Evolutionary conservation across 177 flowering plant genomes (phyloP).

Genomic region (Tripterygium wilfordii): DNA sequence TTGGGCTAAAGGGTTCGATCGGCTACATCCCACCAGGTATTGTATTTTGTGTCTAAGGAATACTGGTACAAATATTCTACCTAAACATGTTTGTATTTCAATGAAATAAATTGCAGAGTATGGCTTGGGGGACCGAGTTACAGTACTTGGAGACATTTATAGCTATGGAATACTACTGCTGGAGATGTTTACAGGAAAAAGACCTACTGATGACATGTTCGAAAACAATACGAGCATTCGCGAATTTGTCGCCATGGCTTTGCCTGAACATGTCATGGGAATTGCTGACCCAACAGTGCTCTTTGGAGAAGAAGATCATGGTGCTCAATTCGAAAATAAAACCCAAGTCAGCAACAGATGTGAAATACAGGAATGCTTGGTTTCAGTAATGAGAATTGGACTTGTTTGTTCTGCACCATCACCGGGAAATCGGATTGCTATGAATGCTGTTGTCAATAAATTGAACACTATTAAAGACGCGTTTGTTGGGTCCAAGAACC

Average conservation of each 20-base stretch:
- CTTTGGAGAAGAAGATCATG: neutral
- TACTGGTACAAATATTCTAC: neutral
- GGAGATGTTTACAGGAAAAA: slow-evolving; percentile 19
- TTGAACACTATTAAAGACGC: too few species aligned
- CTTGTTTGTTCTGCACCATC: slow-evolving; percentile 5
- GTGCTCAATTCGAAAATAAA: neutral
- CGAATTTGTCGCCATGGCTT: neutral
- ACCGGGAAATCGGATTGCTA: neutral
- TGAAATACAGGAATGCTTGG: slow-evolving; percentile 1
- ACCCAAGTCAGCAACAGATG: neutral
- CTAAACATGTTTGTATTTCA: neutral
- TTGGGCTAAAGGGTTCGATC: slow-evolving; percentile 8
- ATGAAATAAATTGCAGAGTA: slow-evolving; percentile 11
- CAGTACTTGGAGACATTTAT: slow-evolving; percentile 11
- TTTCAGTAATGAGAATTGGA: slow-evolving; percentile 7
- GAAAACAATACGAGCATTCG: neutral
- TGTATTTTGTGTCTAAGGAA: neutral
- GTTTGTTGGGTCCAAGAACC: too few species aligned
- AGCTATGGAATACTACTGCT: slow-evolving; percentile 19
- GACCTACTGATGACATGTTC: slow-evolving; percentile 14
- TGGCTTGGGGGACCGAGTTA: slow-evolving; percentile 7
- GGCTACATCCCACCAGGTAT: slow-evolving; percentile 17
- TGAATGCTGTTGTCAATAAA: neutral
- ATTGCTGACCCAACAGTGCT: neutral
- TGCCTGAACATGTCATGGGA: slow-evolving; percentile 4